Conservation (phyloP, 139 green algal species). For the Chlorella sp. region DNA sequence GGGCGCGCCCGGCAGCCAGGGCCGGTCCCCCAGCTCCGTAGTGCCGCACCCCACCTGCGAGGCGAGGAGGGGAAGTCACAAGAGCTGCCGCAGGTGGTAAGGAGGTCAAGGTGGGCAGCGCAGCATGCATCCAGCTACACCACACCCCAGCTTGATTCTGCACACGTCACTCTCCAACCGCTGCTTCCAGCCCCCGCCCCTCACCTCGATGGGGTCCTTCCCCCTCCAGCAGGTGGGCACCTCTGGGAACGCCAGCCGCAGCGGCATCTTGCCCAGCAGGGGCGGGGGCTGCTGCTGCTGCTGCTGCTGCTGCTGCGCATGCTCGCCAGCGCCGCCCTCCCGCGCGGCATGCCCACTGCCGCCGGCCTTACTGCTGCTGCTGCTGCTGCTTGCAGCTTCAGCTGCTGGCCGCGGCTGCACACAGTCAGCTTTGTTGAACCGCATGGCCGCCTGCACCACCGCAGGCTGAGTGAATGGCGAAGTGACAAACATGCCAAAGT, state of each 20-base stretch:
- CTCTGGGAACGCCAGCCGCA: constrained; percentile 34
- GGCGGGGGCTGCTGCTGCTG: neutral
- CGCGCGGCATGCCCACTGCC: no score
- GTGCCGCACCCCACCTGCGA: constrained; percentile 28
- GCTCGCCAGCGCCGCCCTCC: no score
- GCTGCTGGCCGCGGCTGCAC: neutral
- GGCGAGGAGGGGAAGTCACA: neutral
- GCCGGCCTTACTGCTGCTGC: neutral
- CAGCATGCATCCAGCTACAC: no score
- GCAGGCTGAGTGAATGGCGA: constrained; percentile 17
- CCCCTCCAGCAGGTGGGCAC: constrained; percentile 20
- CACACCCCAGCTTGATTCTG: no score
- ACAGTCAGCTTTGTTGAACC: constrained; percentile 22
- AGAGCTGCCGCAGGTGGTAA: neutral
- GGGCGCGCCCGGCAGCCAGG: constrained; percentile 1
- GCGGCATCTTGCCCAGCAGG: constrained; percentile 28
- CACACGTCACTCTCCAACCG: no score
- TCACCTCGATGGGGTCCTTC: constrained; percentile 58
- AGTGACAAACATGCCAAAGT: constrained; percentile 24
- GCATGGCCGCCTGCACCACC: constrained; percentile 2
- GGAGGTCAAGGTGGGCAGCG: neutral
- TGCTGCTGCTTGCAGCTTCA: neutral
- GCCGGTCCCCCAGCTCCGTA: constrained; percentile 12
- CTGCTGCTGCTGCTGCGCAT: neutral
- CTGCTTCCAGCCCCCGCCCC: no score